Percentiles rank a stretch among this genome's conserved stretches.
Conservation (phyloP, 1,139 yeast species). For the Protomyces pachydermus region DNA sequence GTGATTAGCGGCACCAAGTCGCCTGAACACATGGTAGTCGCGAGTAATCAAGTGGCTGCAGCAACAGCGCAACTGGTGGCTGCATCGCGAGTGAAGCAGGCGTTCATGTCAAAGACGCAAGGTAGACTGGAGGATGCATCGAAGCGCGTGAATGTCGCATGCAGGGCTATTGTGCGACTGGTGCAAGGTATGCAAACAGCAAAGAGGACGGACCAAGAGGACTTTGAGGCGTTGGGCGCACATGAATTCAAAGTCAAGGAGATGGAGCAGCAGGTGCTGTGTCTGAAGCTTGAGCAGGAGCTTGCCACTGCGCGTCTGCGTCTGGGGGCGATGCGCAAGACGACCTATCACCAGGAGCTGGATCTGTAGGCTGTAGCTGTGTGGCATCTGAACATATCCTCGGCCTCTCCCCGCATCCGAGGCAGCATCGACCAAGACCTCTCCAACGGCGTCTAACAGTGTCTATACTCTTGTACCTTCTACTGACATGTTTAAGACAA, state of each 20-base stretch:
- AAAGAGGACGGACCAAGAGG: slow-evolving; percentile 46
- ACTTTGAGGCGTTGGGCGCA: slow-evolving; percentile 63
- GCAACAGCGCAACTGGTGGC: slow-evolving; percentile 91
- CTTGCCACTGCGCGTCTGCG: slow-evolving; percentile 69
- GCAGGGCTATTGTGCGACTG: slow-evolving; percentile 63
- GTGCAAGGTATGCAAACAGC: slow-evolving; percentile 54
- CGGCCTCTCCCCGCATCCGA: too few species aligned
- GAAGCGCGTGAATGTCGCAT: slow-evolving; percentile 65
- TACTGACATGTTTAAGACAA: slow-evolving; percentile 14
- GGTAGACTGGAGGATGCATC: slow-evolving; percentile 67
- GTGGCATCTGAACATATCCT: neutral
- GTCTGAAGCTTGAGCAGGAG: slow-evolving; percentile 72
- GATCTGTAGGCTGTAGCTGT: neutral
- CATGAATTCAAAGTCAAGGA: slow-evolving; percentile 83
- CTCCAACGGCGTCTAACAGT: too few species aligned
- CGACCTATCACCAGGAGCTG: slow-evolving; percentile 33
- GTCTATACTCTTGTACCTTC: neutral
- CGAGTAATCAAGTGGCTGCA: slow-evolving; percentile 88
- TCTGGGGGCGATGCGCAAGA: slow-evolving; percentile 78
- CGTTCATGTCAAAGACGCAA: slow-evolving; percentile 71
- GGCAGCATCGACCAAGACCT: too few species aligned
- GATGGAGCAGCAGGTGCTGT: slow-evolving; percentile 93
- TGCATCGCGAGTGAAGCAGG: slow-evolving; percentile 83
- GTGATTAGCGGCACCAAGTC: slow-evolving; percentile 59
- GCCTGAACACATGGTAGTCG: slow-evolving; percentile 81